These are phyloP conservation scores for Globisporangium irregulare DNA, from an alignment of 352 stramenopile species.

Conservation along the genomic window DNA sequence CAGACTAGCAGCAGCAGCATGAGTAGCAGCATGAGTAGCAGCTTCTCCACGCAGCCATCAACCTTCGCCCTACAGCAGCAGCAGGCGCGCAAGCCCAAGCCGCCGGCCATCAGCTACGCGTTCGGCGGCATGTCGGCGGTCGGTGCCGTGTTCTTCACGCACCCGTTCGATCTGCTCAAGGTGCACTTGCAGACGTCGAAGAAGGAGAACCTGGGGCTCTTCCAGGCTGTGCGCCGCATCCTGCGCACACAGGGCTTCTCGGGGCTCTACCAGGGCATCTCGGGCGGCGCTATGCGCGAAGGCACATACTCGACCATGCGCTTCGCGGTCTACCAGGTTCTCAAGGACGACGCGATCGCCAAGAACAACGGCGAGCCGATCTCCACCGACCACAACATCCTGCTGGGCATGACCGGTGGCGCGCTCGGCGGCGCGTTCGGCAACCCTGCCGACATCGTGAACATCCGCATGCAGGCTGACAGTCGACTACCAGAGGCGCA, in stretches of 20 bases:
- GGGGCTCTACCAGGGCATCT: conserved; percentile 81
- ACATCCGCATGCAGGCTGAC: conserved; percentile 84
- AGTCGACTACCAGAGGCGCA: conserved; percentile 53
- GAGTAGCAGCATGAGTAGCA: neutral
- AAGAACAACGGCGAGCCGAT: conserved; percentile 64
- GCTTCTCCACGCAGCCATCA: neutral
- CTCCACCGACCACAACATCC: conserved; percentile 64
- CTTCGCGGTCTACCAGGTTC: conserved; percentile 81
- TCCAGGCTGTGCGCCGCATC: conserved; percentile 49
- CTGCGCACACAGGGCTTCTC: conserved; percentile 58
- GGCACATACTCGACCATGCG: conserved; percentile 84
- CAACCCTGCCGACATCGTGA: conserved; percentile 81
- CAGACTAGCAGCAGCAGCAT: neutral
- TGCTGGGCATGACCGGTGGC: conserved; percentile 65
- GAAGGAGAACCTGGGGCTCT: conserved; percentile 61
- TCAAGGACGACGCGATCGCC: conserved; percentile 74
- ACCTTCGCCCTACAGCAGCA: neutral
- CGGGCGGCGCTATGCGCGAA: conserved; percentile 72
- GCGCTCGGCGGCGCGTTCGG: conserved; percentile 63
- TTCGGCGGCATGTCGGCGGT: conserved; percentile 81
- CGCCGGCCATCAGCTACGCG: conserved; percentile 61
- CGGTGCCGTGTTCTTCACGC: conserved; percentile 82
- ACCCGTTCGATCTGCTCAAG: conserved; percentile 83
- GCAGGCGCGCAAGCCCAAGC: conserved; percentile 15
- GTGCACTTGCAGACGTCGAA: conserved; percentile 80